Percentiles rank a stretch among this genome's conserved stretches.
These are phyloP conservation scores for Verticillium nonalfalfae DNA, from an alignment of 2,329 filamentous ascomycete genomes.

Conservation along the genomic window DNA sequence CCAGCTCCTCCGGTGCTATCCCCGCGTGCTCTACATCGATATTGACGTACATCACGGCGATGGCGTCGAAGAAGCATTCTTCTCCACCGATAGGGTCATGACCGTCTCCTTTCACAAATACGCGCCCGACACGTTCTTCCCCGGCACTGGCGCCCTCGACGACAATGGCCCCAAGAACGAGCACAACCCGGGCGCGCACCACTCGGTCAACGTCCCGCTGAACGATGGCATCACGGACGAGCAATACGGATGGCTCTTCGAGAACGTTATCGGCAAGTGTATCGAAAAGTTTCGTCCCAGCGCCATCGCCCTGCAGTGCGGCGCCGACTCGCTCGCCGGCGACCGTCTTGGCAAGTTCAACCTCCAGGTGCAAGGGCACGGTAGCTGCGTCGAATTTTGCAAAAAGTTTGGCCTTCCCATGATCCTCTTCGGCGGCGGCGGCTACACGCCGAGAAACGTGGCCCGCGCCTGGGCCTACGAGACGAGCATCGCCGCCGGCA, in stretches of 20 bases:
- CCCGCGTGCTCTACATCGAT: conserved; percentile 95
- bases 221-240: conserved; percentile 88
- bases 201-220: conserved; percentile 84
- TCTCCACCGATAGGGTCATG: conserved; percentile 87
- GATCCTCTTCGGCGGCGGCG: conserved; percentile 87
- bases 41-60: conserved; percentile 94
- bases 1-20: conserved; percentile 82
- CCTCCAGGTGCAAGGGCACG: conserved; percentile 90
- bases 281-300: conserved; percentile 80
- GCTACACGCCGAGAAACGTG: conserved; percentile 94
- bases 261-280: conserved; percentile 70
- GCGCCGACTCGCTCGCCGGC: conserved; percentile 88
- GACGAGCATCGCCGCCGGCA: conserved; percentile 81
- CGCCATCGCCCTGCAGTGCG: conserved; percentile 91
- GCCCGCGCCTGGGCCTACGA: conserved; percentile 96
- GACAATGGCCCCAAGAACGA: conserved; percentile 80
- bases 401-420: conserved; percentile 76
- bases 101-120: conserved; percentile 95
- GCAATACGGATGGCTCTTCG: conserved; percentile 82
- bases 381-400: conserved; percentile 82
- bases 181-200: conserved; percentile 80
- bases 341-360: conserved; percentile 95
- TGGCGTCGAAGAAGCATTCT: conserved; percentile 89
- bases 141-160: conserved; percentile 80
- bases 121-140: conserved; percentile 77